These are phyloP conservation scores for Pseudozyma pruni DNA, from an alignment of 1,284 basidiomycete species.

Conservation along the genomic window DNA sequence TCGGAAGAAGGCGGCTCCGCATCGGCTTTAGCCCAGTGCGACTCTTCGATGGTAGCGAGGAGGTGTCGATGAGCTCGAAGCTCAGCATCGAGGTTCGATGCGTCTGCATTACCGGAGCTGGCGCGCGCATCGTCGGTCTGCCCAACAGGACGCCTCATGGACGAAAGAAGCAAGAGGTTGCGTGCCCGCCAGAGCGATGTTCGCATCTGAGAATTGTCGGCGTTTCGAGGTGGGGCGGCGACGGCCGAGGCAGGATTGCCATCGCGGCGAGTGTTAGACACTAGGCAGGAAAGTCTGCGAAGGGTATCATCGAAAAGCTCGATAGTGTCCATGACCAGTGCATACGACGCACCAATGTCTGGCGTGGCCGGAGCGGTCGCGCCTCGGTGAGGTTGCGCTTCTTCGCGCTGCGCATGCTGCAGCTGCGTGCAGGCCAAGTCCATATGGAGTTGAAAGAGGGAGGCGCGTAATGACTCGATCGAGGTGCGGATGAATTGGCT, in stretches of 20 bases:
- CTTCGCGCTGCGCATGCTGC: slow-evolving; percentile 8
- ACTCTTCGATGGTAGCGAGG: slow-evolving; percentile 36
- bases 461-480: slow-evolving; percentile 41
- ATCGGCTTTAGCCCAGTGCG: slow-evolving; percentile 24
- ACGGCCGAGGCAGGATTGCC: neutral
- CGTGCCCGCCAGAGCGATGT: slow-evolving; percentile 36
- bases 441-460: slow-evolving; percentile 32
- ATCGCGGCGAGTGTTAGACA: slow-evolving; percentile 12
- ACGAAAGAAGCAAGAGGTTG: slow-evolving; percentile 31
- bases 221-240: slow-evolving; percentile 6
- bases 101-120: neutral
- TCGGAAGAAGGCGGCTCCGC: slow-evolving; percentile 5
- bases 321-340: slow-evolving; percentile 40
- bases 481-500: slow-evolving; percentile 32
- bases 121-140: neutral
- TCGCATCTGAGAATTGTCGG: slow-evolving; percentile 22
- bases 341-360: slow-evolving; percentile 20
- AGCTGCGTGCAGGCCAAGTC: slow-evolving; percentile 31
- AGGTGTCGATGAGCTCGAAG: slow-evolving; percentile 24
- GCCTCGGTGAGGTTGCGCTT: neutral
- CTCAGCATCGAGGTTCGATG: slow-evolving; percentile 4
- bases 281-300: slow-evolving; percentile 28
- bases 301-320: slow-evolving; percentile 41
- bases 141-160: slow-evolving; percentile 15
- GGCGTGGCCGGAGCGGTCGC: neutral